phyloP scores from a whole-genome alignment of 1,284 basidiomycete genomes.

The Irpex sp. region DNA sequence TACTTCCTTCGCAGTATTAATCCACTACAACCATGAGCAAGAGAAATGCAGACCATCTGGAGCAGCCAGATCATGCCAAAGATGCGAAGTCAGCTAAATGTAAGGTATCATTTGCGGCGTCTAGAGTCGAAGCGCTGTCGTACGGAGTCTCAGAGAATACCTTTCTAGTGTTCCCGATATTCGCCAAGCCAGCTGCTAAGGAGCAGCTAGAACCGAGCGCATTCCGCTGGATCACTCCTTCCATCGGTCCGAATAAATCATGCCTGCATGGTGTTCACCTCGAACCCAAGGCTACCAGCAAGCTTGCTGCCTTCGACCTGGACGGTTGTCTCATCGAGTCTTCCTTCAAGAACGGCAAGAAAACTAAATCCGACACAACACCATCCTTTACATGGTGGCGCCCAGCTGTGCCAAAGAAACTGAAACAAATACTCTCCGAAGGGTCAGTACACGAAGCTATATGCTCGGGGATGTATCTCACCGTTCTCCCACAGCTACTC shows the following conservation, averaged over 20 bases:
- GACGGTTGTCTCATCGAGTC: conserved; percentile 85
- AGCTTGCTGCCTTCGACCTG: conserved; percentile 81
- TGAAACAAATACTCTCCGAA: conserved; percentile 55
- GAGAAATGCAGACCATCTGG: conserved; percentile 16
- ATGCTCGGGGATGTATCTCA: neutral
- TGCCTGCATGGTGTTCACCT: conserved; percentile 65
- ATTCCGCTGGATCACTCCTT: conserved; percentile 58
- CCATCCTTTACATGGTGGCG: conserved; percentile 80
- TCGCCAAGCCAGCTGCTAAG: conserved; percentile 15
- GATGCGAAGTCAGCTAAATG: conserved; percentile 17
- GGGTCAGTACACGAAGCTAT: conserved; percentile 44
- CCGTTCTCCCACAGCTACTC: conserved; percentile 48
- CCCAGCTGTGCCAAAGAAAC: conserved; percentile 54
- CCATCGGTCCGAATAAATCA: conserved; percentile 48
- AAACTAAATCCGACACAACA: conserved; percentile 25
- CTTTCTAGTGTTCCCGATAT: conserved; percentile 22
- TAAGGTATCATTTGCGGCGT: neutral
- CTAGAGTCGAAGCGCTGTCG: neutral
- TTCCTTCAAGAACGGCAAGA: conserved; percentile 43
- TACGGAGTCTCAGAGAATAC: too few relatives aligned
- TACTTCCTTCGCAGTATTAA: neutral
- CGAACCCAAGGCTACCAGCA: conserved; percentile 41
- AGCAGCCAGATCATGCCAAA: conserved; percentile 5
- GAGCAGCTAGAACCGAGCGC: conserved; percentile 12
- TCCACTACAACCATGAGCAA: conserved; percentile 8